Percentiles rank a stretch among this genome's conserved stretches.
Conservation (phyloP, 2,329 filamentous ascomycete species). For the Lachnellula willkommii region DNA sequence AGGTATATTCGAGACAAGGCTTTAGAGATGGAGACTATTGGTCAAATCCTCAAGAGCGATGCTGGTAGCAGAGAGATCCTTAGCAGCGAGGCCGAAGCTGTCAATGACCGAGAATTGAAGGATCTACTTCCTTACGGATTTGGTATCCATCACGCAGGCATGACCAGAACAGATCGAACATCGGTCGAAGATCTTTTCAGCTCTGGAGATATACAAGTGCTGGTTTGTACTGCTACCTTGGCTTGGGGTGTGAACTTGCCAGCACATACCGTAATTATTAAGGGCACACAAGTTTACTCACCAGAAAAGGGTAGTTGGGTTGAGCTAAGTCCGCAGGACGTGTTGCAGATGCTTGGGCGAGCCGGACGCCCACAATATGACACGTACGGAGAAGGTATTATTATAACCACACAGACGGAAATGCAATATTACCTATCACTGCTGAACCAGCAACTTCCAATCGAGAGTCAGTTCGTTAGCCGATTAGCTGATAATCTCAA, state of each 20-base stretch:
- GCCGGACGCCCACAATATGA: constrained; percentile 95
- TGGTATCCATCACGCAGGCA: constrained; percentile 96
- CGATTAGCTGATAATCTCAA: constrained; percentile 94
- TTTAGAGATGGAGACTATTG: constrained; percentile 93
- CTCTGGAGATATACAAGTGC: constrained; percentile 84
- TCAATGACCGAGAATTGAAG: constrained; percentile 83
- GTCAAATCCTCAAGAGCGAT: constrained; percentile 89
- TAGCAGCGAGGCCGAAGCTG: constrained; percentile 74
- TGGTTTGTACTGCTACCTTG: constrained; percentile 95
- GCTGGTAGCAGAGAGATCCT: constrained; percentile 86
- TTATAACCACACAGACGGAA: constrained; percentile 91
- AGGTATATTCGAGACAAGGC: constrained; percentile 96
- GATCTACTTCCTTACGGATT: constrained; percentile 94
- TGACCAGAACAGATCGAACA: constrained; percentile 90
- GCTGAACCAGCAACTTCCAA: constrained; percentile 93
- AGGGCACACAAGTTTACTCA: constrained; percentile 96
- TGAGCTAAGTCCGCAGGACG: constrained; percentile 93
- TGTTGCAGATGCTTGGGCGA: constrained; percentile 96
- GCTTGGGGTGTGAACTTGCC: constrained; percentile 99
- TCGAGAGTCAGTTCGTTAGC: constrained; percentile 92
- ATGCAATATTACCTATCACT: constrained; percentile 97
- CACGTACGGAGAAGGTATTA: constrained; percentile 96
- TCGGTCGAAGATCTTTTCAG: constrained; percentile 93
- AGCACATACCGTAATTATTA: constrained; percentile 97
- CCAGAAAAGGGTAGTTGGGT: constrained; percentile 99